A percentile compares a stretch with the other conserved stretches of the same genome.
Conservation (phyloP, 78 protist species). For the Dictyostelium discoideum region dicty_2.7 NC_007091.3:1836001-1836500, state of each 20-base stretch:
- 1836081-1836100: not conserved
- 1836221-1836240: not conserved
- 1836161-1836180: slow-evolving; percentile 1
- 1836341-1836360: not conserved
- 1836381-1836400: not conserved
- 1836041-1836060: not conserved
- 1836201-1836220: not conserved
- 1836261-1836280: no score
- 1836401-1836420: not conserved
- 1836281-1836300: not conserved
- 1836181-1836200: not conserved
- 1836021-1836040: not conserved
- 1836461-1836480: no score
- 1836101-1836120: not conserved
- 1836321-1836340: not conserved
- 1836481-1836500: no score
- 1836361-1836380: not conserved
- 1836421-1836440: no score
- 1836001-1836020: not conserved
- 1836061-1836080: slow-evolving; percentile 8
- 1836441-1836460: no score
- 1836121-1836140: not conserved
- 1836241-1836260: not conserved
- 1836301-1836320: no score
- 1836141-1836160: not conserved